Percentiles rank a stretch among this genome's conserved stretches.
Evolutionary conservation across 2,329 filamentous ascomycete genomes (phyloP).

Genomic region (Niveomyces coronatus): DNA sequence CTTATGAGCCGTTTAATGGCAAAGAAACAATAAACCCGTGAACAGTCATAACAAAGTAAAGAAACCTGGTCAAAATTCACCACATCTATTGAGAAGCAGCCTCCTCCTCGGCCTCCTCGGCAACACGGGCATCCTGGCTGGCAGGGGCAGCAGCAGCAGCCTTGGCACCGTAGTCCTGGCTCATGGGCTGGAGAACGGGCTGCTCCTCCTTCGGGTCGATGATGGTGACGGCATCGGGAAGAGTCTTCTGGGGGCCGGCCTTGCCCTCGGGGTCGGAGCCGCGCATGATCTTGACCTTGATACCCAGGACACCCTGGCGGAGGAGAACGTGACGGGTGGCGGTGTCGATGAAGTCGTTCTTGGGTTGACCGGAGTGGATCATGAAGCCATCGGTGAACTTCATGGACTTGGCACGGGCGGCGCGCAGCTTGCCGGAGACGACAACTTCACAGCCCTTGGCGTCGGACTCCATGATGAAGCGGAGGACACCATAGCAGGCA

Average conservation of each 20-base stretch:
- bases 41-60: constrained; percentile 5
- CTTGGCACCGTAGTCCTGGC: constrained; percentile 99
- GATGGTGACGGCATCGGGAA: constrained; percentile 97
- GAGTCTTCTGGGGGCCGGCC: constrained; percentile 91
- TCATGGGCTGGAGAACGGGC: constrained; percentile 86
- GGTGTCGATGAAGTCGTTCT: constrained; percentile 98
- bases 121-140: constrained; percentile 48
- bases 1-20: constrained; percentile 9
- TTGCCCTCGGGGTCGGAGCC: constrained; percentile 99
- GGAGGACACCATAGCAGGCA: constrained; percentile 99
- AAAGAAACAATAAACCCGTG: constrained; percentile 5
- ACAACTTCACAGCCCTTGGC: constrained; percentile 99
- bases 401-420: constrained; percentile 99
- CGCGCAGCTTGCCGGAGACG: constrained; percentile 97
- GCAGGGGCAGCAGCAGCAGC: constrained; percentile 53
- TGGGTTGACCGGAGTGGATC: constrained; percentile 99
- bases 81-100: constrained; percentile 30
- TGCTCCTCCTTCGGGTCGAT: constrained; percentile 99
- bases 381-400: constrained; percentile 99
- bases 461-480: constrained; percentile 99
- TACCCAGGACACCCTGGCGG: constrained; percentile 98
- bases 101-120: constrained; percentile 49
- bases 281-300: constrained; percentile 99
- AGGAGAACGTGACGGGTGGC: constrained; percentile 99
- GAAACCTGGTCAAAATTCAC: constrained; percentile 5